phyloP scores from a whole-genome alignment of 257 asterid genomes.

The Lycium ferocissimum region DNA sequence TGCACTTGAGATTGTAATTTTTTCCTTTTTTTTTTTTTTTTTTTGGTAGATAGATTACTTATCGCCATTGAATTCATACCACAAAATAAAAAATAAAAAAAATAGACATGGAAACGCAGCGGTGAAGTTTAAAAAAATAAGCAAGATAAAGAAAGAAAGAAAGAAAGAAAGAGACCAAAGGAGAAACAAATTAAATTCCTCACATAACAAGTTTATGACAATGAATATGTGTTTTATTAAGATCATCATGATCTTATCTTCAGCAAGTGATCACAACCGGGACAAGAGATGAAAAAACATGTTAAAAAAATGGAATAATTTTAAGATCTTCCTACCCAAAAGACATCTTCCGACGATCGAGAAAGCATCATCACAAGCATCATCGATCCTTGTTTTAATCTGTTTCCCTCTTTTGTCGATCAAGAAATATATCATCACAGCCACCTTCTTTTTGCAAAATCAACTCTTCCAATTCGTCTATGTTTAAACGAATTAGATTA shows the following conservation, averaged over 20 bases:
- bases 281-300: not conserved
- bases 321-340: not conserved
- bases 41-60: not conserved
- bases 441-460: not conserved
- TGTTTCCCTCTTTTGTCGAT: not conserved
- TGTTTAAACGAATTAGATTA: not conserved
- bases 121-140: not conserved
- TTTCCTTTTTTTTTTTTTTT: not conserved
- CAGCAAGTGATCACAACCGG: not conserved
- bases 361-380: not conserved
- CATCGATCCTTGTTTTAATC: constrained; percentile 3
- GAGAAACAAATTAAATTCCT: constrained; percentile 10
- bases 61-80: not conserved
- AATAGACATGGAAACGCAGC: not conserved
- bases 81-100: not conserved
- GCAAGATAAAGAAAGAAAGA: not conserved
- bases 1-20: not conserved
- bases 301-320: not conserved
- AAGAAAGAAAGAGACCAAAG: not conserved
- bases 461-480: not conserved
- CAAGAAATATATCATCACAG: no score
- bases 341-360: not conserved
- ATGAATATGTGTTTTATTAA: not conserved
- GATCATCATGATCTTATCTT: not conserved
- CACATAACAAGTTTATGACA: not conserved